Base-by-base conservation (phyloP, 371 early-diverging fungal species). In the Gilbertella persicaria region DNA sequence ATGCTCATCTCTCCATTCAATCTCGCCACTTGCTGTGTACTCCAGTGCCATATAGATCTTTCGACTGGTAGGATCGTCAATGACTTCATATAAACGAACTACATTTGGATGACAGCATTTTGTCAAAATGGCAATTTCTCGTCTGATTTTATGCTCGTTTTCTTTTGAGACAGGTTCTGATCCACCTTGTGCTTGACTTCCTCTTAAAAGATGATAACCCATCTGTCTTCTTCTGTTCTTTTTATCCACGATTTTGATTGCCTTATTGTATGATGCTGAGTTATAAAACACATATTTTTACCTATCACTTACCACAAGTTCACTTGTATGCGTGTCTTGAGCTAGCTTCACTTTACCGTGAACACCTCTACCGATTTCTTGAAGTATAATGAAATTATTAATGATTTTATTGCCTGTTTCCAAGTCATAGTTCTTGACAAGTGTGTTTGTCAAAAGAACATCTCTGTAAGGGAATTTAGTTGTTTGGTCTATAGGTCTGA, bases 321-420 rank as follows among this genome's bases (percentile, higher is more conserved):
- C 85, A 33, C 84, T 84, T 0, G 90, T 89, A n/a, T 83, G 75
- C 17, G 79, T 79, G 62, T 95, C 92, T 21, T 83, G 76, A 29
- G 89, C 89, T 24, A 96, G 76, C 69, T 96, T 94, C 33, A 98
- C 98, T 76, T 95, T 96, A 20, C 97, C 98, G 58, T 97, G 96
- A 9, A 90, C 90, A 17, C 98, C 98, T 46, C 95, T 79, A 14
- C 98, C 98, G n/a, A 98, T 78, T 66, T 95, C 95, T 53, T 72
- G 78, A 10, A 95, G 66, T 13, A 98, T 82, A 83, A 94, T 86
- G 73, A 95, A 98, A 48, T 93, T 79, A 75, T 98, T 98, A 60
- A 98, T 89, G 74, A 88, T 83, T 61, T 98, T 98, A 67, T 88
- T 86, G 25, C 95, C 96, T 0, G 94, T 92, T 33, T 71, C 71